Percentiles rank a stretch among this genome's conserved stretches.
Evolutionary conservation across 768 basidiomycete species (phyloP).

Genomic region (Strobilomyces dryophilus): DNA sequence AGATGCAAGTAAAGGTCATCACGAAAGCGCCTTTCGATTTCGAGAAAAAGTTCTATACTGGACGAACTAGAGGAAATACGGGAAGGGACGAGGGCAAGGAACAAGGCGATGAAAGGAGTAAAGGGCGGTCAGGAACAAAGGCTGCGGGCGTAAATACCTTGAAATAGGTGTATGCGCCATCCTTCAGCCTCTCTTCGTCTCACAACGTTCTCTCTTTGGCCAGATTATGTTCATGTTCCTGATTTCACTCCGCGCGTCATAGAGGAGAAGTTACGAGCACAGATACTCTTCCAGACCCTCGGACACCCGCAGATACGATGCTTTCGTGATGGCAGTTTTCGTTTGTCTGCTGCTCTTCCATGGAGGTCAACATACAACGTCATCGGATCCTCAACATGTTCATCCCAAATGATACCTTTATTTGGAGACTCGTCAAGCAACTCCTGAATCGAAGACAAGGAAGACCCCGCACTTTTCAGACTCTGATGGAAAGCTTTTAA

Average conservation of each 20-base stretch:
- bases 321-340: slow-evolving; percentile 20
- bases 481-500: slow-evolving; percentile 1
- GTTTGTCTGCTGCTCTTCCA: slow-evolving; percentile 21
- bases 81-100: not conserved
- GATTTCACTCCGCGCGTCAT: slow-evolving; percentile 26
- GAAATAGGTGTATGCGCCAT: slow-evolving; percentile 25
- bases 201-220: slow-evolving; percentile 31
- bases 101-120: not conserved
- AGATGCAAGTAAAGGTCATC: slow-evolving; percentile 26
- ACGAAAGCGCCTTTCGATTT: slow-evolving; percentile 29
- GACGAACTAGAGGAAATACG: no score
- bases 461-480: not conserved
- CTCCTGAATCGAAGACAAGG: slow-evolving; percentile 2
- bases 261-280: slow-evolving; percentile 24
- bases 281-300: slow-evolving; percentile 13
- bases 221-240: slow-evolving; percentile 35
- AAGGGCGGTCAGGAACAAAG: not conserved
- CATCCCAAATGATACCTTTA: slow-evolving; percentile 16
- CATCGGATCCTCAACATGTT: slow-evolving; percentile 14
- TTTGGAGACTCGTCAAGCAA: slow-evolving; percentile 18
- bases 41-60: not conserved
- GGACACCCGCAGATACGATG: not conserved
- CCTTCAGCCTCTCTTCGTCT: slow-evolving; percentile 31
- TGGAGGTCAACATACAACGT: not conserved
- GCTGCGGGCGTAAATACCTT: not conserved